Evolutionary conservation across 2,329 filamentous ascomycete species (phyloP), one percentile per base, ranked within the genome.

Genomic region (Talaromyces sp.): DNA sequence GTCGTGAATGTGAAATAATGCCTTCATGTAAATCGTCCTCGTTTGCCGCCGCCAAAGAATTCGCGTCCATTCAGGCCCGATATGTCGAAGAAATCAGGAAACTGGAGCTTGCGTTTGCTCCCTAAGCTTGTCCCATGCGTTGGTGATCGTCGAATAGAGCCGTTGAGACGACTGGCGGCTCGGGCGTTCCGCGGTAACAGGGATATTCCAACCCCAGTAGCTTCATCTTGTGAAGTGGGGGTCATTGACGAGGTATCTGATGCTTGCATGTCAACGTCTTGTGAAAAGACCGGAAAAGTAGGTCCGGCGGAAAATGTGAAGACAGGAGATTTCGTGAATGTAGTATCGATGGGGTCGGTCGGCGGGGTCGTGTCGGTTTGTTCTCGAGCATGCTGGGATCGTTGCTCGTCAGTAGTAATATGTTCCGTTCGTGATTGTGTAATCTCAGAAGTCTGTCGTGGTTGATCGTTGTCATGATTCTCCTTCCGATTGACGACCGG

Each of bases 21-120:
- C 67, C 65, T 60, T 68, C 70, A 78, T 63, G 70, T 70, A 62
- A 77, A 75, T 52, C 78, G 75, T 39, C 77, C 74, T 51, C 77
- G 72, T 68, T 80, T 80, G 48, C 73, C 73, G n/a, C 76, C 74
- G 58, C 75, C 75, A 60, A 71, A 71, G 39, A 70, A 67, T 63
- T 80, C 78, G 58, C 71, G 69, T 48, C 68, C 68, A 54, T 73
- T 72, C 52, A 79, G 63, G 48, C 72, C 76, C 1, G 77, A 78
- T 19, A 80, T 63, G 61, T 80, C 78, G 60, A 80, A 80, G 63
- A 80, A 80, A 46, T 80, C 78, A 2, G 73, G 73, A 48, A 79
- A 74, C 17, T 73, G 70, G 52, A 75, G 67, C 65, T 78, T 79
- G 58, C 78, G 70, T 68, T 80, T 80, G 7, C 76, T 76, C 5